A percentile compares a stretch with the other conserved stretches of the same genome.
Evolutionary conservation across 805 yeast species (phyloP).

Genomic region (Debaryomyces castellii): DNA sequence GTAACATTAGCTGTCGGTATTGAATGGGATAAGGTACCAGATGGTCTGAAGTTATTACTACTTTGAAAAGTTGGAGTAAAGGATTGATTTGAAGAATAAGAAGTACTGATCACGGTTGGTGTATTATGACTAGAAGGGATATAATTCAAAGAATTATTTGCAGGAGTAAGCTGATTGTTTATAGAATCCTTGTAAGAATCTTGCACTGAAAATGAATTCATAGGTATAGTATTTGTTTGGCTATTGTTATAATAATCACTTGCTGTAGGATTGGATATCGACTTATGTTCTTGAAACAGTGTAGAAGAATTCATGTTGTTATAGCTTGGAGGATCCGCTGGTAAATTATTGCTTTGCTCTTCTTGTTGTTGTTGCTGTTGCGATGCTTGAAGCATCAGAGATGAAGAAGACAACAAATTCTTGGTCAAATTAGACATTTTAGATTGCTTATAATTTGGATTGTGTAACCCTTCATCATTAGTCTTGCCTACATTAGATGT

Average conservation of each 20-base stretch:
- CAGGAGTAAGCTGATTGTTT: constrained; percentile 2
- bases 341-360: constrained; percentile 3
- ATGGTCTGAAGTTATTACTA: constrained; percentile 10
- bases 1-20: constrained; percentile 57
- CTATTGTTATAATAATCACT: constrained; percentile 1
- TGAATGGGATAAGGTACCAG: constrained; percentile 29
- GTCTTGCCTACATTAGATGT: neutral
- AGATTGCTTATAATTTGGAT: constrained; percentile 6
- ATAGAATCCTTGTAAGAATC: constrained; percentile 4
- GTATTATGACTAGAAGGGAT: constrained; percentile 45
- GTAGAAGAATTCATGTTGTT: constrained; percentile 2
- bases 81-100: constrained; percentile 43
- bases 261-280: constrained; percentile 6
- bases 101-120: constrained; percentile 40
- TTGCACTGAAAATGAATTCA: constrained; percentile 5
- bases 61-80: constrained; percentile 26
- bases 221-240: constrained; percentile 1
- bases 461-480: neutral
- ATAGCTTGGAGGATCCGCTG: constrained; percentile 9
- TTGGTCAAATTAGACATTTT: constrained; percentile 29
- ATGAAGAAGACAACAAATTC: constrained; percentile 22
- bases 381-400: neutral
- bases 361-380: constrained; percentile 3
- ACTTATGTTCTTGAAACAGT: constrained; percentile 4
- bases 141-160: constrained; percentile 22